Conservation (phyloP, 192 early-diverging fungal species). For the Chytriomyces sp. region DNA sequence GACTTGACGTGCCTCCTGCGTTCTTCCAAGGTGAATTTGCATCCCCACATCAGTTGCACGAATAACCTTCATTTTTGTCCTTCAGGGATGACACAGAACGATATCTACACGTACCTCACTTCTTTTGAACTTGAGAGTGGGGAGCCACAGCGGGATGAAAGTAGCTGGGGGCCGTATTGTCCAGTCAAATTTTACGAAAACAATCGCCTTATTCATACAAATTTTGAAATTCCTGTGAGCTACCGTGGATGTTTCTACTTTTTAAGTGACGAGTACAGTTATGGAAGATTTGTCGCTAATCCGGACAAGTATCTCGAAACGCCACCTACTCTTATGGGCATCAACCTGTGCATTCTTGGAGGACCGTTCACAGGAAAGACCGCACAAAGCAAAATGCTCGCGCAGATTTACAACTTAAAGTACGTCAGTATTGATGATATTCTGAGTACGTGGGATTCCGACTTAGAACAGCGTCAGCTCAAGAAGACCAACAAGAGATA, state of each 20-base stretch:
- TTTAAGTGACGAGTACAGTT: conserved; percentile 30
- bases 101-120: conserved; percentile 38
- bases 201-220: conserved; percentile 14
- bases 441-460: conserved; percentile 38
- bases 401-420: conserved; percentile 39
- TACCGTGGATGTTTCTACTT: conserved; percentile 53
- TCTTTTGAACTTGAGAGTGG: conserved; percentile 37
- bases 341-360: conserved; percentile 46
- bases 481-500: conserved; percentile 22
- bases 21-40: conserved; percentile 36
- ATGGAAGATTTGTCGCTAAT: conserved; percentile 42
- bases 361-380: conserved; percentile 56
- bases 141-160: conserved; percentile 49
- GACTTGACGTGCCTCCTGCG: conserved; percentile 38
- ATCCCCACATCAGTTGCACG: neutral
- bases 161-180: conserved; percentile 45
- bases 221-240: conserved; percentile 26
- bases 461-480: conserved; percentile 27
- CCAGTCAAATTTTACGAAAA: conserved; percentile 43
- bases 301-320: conserved; percentile 48
- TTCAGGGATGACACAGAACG: conserved; percentile 27
- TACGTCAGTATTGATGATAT: conserved; percentile 46
- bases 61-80: neutral
- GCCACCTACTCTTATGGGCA: conserved; percentile 24
- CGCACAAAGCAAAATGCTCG: conserved; percentile 47